Conservation (phyloP, 163 green algal genomes). For the Volvox carteri region DNA sequence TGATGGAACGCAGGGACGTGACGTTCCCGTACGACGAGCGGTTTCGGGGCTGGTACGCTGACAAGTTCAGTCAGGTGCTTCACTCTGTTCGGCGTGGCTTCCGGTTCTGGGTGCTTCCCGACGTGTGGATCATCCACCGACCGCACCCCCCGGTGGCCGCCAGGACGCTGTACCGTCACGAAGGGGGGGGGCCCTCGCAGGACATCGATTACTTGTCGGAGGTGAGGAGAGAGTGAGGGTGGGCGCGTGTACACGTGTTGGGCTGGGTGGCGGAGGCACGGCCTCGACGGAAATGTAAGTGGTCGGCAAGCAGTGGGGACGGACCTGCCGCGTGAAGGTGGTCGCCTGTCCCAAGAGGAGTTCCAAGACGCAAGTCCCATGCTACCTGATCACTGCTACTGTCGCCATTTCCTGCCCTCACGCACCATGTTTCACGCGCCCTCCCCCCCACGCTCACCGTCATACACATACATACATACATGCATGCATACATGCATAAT, state of each 20-base stretch:
- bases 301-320: too few relatives aligned
- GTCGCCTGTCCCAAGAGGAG: too few relatives aligned
- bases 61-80: constrained; percentile 4
- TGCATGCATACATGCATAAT: too few relatives aligned
- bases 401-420: too few relatives aligned
- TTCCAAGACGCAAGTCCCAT: too few relatives aligned
- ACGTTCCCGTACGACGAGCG: constrained; percentile 1
- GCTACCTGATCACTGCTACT: too few relatives aligned
- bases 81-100: background rate
- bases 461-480: too few relatives aligned
- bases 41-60: constrained; percentile 23
- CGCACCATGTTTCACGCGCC: too few relatives aligned
- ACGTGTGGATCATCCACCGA: constrained; percentile 1
- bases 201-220: background rate
- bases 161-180: background rate
- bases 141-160: constrained; percentile 2
- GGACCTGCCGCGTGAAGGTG: too few relatives aligned
- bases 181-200: background rate
- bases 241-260: background rate
- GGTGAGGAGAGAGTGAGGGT: too few relatives aligned
- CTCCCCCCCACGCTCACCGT: too few relatives aligned
- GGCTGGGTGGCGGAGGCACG: background rate
- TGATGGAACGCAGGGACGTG: background rate
- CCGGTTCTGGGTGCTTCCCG: background rate
- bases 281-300: too few relatives aligned